A percentile compares a stretch with the other conserved stretches of the same genome.
Evolutionary conservation across 2,329 filamentous ascomycete genomes (phyloP).

Genomic region (Penicillium sp.): DNA sequence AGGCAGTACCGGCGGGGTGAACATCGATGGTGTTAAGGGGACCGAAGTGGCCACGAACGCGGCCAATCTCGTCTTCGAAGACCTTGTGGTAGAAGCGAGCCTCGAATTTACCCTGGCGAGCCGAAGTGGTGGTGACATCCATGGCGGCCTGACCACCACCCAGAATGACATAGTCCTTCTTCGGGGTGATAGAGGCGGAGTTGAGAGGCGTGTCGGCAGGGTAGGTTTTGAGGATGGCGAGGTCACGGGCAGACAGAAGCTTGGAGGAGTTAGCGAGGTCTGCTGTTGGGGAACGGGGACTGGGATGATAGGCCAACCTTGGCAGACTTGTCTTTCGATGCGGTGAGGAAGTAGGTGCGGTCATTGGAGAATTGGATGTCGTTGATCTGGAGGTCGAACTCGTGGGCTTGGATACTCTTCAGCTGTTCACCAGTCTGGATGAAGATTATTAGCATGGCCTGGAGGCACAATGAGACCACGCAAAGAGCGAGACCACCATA

Average conservation of each 20-base stretch:
- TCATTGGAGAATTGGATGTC: conserved; percentile 94
- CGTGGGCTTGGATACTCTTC: conserved; percentile 79
- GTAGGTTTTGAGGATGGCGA: conserved; percentile 92
- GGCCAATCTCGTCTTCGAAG: conserved; percentile 97
- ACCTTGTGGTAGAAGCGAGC: conserved; percentile 99
- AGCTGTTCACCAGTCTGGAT: conserved; percentile 72
- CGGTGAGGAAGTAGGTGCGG: conserved; percentile 96
- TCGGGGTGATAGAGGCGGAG: conserved; percentile 86
- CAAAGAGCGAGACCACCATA: conserved; percentile 35
- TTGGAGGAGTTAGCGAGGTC: conserved; percentile 34
- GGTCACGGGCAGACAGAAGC: conserved; percentile 80
- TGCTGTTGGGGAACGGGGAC: neutral
- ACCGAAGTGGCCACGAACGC: conserved; percentile 95
- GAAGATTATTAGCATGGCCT: conserved; percentile 19
- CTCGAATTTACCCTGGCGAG: conserved; percentile 98
- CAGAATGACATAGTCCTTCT: conserved; percentile 97
- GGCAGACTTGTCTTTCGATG: conserved; percentile 95
- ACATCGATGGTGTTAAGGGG: conserved; percentile 94
- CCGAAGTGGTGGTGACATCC: conserved; percentile 93
- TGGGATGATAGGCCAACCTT: conserved; percentile 58
- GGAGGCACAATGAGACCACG: neutral
- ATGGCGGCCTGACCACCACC: conserved; percentile 98
- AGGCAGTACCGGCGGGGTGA: conserved; percentile 85
- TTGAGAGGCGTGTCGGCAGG: conserved; percentile 90
- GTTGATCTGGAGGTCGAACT: conserved; percentile 76